A percentile compares a stretch with the other conserved stretches of the same genome.
Conservation (phyloP, 2,329 filamentous ascomycete genomes). For the Fusarium sp. region DNA sequence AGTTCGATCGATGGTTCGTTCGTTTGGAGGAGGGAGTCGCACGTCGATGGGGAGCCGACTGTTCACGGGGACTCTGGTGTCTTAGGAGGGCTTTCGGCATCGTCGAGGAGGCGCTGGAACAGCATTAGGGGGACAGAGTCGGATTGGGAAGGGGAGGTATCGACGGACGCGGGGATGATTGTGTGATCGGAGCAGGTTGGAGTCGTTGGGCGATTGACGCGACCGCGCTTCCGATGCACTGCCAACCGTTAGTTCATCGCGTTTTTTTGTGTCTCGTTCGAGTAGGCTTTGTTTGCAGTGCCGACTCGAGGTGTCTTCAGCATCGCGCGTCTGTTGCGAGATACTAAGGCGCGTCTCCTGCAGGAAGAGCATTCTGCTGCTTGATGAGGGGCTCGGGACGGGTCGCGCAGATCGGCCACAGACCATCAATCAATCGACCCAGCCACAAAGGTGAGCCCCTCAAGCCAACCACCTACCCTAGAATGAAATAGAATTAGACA, state of each 20-base stretch:
- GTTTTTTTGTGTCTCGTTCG: not conserved
- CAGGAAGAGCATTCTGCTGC: fast-evolving
- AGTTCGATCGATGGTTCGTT: not conserved
- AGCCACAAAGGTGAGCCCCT: not conserved
- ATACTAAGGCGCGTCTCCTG: not conserved
- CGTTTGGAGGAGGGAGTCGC: not conserved
- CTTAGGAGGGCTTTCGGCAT: not conserved
- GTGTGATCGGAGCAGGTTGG: not conserved
- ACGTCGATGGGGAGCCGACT: not conserved
- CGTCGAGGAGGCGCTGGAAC: not conserved
- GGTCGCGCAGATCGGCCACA: not conserved
- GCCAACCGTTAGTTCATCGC: not conserved
- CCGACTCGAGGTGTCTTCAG: not conserved
- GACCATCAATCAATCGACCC: not conserved
- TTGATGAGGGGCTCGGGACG: too few relatives aligned
- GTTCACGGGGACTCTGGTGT: not conserved
- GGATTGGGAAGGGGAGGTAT: not conserved
- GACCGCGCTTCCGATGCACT: not conserved
- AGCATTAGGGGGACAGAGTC: not conserved
- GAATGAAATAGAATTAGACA: not conserved
- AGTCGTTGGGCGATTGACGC: not conserved
- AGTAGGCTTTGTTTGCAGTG: not conserved
- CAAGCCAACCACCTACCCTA: not conserved
- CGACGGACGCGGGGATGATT: fast-evolving
- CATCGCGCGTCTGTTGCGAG: not conserved